These are phyloP conservation scores for Moesziomyces antarcticus DNA, from an alignment of 1,284 basidiomycete species.

Conservation along the genomic window DNA sequence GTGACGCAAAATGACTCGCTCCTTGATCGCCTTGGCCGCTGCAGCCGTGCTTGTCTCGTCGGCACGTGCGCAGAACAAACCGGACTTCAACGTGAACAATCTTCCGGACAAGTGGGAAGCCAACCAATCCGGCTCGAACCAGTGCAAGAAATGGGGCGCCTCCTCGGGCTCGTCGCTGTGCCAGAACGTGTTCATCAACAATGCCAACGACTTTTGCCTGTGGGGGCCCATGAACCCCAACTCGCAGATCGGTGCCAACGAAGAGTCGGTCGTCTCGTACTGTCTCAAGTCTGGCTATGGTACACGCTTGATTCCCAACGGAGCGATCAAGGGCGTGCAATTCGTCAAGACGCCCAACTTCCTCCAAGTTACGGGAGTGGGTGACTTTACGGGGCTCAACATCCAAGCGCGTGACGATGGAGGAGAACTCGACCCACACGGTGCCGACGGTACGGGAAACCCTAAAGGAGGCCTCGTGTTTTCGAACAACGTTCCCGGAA, in stretches of 20 bases:
- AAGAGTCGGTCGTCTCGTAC: conserved; percentile 78
- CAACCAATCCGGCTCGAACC: conserved; percentile 60
- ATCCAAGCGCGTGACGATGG: conserved; percentile 38
- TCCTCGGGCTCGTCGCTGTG: conserved; percentile 48
- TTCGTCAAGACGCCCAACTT: conserved; percentile 76
- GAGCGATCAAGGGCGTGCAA: conserved; percentile 78
- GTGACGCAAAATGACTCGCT: conserved; percentile 14
- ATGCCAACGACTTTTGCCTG: conserved; percentile 61
- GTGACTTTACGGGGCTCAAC: conserved; percentile 74
- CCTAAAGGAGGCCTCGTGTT: conserved; percentile 54
- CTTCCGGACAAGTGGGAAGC: conserved; percentile 62
- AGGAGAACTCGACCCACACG: conserved; percentile 58
- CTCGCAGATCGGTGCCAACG: conserved; percentile 47
- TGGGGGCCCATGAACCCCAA: conserved; percentile 51
- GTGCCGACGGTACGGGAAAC: conserved; percentile 51
- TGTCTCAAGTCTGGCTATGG: conserved; percentile 72
- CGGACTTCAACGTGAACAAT: conserved; percentile 46
- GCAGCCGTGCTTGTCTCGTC: conserved; percentile 11
- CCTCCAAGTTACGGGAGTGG: conserved; percentile 76
- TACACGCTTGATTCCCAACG: conserved; percentile 80
- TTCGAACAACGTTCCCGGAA: conserved; percentile 36
- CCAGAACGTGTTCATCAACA: conserved; percentile 65
- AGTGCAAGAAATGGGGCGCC: conserved; percentile 55
- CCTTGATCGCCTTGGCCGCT: conserved; percentile 13
- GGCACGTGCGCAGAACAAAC: conserved; percentile 35